Conservation (phyloP, 352 stramenopile species). For the Phytophthora nicotianae region DNA sequence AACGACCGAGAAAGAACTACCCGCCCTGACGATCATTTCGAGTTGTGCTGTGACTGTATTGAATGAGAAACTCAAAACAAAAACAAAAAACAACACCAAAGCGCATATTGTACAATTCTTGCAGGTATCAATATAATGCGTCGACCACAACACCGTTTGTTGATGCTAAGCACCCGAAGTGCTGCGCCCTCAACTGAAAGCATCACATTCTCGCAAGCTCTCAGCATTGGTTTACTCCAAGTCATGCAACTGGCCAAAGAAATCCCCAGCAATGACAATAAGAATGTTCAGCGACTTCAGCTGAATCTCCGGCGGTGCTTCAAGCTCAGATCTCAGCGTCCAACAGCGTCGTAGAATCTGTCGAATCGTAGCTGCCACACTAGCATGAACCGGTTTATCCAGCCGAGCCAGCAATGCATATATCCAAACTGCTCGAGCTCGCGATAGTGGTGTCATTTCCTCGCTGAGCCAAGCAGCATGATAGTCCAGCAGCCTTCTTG, state of each 20-base stretch:
- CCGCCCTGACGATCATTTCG: no score
- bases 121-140: no score
- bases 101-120: no score
- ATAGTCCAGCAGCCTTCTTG: constrained; percentile 71
- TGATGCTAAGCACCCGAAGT: no score
- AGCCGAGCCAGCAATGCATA: constrained; percentile 93
- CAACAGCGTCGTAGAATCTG: constrained; percentile 84
- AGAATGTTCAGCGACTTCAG: constrained; percentile 78
- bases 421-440: constrained; percentile 86
- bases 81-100: no score
- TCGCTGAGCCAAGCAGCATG: constrained; percentile 78
- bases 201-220: no score
- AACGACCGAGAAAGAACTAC: no score
- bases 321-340: constrained; percentile 54
- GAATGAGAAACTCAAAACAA: no score
- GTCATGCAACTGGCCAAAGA: constrained; percentile 79
- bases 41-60: no score
- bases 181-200: no score
- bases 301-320: constrained; percentile 28
- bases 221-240: constrained; percentile 16
- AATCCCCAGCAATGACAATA: constrained; percentile 76
- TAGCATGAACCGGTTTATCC: constrained; percentile 92
- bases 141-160: no score
- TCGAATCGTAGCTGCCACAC: constrained; percentile 88
- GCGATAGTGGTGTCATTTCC: constrained; percentile 39